Evolutionary conservation across 345 rosid species (phyloP).

Genomic region (Lumnitzera racemosa): DNA sequence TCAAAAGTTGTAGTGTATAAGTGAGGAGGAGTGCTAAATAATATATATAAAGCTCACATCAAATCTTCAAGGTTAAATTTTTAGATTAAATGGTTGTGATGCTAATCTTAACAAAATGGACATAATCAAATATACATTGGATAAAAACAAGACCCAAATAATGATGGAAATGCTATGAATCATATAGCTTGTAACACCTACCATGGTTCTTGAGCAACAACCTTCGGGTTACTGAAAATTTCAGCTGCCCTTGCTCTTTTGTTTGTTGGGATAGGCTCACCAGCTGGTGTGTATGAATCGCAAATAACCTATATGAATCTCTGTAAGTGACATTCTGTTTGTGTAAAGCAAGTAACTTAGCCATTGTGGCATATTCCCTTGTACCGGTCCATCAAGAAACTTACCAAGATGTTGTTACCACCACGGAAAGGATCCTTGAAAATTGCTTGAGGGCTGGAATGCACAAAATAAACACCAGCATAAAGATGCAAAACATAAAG

Average conservation of each 20-base stretch:
- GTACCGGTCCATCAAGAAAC: slow-evolving; percentile 10
- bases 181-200: slow-evolving; percentile 16
- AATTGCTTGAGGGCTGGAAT: slow-evolving; percentile 84
- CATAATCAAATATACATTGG: too few species aligned
- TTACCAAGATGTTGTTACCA: slow-evolving; percentile 91
- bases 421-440: slow-evolving; percentile 97
- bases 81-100: too few species aligned
- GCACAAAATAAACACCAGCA: neutral
- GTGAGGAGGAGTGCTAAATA: too few species aligned
- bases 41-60: too few species aligned
- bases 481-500: neutral
- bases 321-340: neutral
- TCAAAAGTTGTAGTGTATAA: too few species aligned
- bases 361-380: neutral
- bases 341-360: neutral
- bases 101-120: too few species aligned
- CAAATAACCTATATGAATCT: slow-evolving; percentile 60
- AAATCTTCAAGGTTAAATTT: too few species aligned
- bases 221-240: slow-evolving; percentile 65
- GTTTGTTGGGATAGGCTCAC: slow-evolving; percentile 98
- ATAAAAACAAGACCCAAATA: neutral
- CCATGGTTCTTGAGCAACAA: slow-evolving; percentile 73
- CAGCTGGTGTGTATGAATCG: slow-evolving; percentile 85
- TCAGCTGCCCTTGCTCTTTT: slow-evolving; percentile 86
- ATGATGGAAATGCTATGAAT: neutral